phyloP scores from a whole-genome alignment of 495 filamentous ascomycete species.

The Penicillium bialowiezense region DNA sequence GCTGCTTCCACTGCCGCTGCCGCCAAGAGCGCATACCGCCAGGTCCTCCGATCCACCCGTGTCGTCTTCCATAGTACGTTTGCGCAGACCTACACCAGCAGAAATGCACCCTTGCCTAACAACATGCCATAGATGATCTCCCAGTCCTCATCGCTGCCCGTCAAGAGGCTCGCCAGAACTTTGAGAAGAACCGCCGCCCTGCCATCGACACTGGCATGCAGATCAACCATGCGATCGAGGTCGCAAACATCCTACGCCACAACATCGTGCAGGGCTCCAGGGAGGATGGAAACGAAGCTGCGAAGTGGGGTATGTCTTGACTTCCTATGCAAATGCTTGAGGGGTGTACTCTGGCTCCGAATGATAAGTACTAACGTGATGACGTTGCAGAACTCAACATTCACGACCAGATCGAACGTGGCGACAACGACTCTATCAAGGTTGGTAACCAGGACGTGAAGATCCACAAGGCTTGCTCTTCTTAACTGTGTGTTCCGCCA shows the following conservation, averaged over 20 bases:
- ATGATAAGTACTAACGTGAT: constrained; percentile 5
- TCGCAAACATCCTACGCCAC: constrained; percentile 72
- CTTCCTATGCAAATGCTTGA: neutral
- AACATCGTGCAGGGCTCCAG: constrained; percentile 86
- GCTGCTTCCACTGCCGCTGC: constrained; percentile 38
- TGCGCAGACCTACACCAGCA: neutral
- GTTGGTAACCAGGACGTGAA: constrained; percentile 44
- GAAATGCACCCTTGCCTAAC: neutral
- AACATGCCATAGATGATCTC: constrained; percentile 56
- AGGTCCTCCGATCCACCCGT: constrained; percentile 75
- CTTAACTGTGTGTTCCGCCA: constrained; percentile 11
- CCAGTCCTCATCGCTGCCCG: constrained; percentile 66
- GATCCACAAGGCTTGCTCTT: constrained; percentile 46
- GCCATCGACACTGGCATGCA: constrained; percentile 49
- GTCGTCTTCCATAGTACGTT: constrained; percentile 77
- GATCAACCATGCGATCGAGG: constrained; percentile 76
- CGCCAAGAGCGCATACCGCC: constrained; percentile 76
- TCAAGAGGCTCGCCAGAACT: constrained; percentile 63
- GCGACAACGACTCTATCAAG: constrained; percentile 87
- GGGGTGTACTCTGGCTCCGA: neutral
- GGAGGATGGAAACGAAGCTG: constrained; percentile 46
- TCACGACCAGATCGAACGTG: constrained; percentile 85
- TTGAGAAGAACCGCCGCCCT: constrained; percentile 61
- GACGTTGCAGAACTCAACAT: constrained; percentile 67
- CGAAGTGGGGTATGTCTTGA: constrained; percentile 60